phyloP scores from a whole-genome alignment of 257 asterid species.

The Capsicum baccatum region DNA sequence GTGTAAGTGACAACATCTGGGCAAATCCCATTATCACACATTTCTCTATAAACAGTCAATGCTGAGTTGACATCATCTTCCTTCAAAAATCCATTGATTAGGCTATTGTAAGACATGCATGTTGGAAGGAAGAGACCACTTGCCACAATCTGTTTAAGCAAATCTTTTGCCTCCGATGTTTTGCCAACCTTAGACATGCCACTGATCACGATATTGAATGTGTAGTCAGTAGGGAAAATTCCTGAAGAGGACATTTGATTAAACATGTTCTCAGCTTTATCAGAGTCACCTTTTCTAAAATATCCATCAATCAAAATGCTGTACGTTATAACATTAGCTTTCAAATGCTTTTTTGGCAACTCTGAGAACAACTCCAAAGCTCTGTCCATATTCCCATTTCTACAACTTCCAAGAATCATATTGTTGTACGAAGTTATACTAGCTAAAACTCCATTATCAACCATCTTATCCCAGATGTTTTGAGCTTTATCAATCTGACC shows the following conservation, averaged over 20 bases:
- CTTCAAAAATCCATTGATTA: slow-evolving; percentile 77
- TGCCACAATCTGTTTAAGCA: slow-evolving; percentile 51
- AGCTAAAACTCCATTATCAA: slow-evolving; percentile 56
- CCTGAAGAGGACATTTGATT: slow-evolving; percentile 63
- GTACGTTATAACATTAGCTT: slow-evolving; percentile 66
- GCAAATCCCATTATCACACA: slow-evolving; percentile 51
- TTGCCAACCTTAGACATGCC: slow-evolving; percentile 77
- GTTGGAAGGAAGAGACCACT: slow-evolving; percentile 55
- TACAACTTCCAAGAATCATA: slow-evolving; percentile 72
- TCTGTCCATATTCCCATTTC: slow-evolving; percentile 64
- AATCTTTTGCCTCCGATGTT: slow-evolving; percentile 53
- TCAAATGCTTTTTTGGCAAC: slow-evolving; percentile 48
- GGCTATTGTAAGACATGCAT: slow-evolving; percentile 69
- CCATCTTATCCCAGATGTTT: slow-evolving; percentile 65
- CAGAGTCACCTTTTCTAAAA: slow-evolving; percentile 60
- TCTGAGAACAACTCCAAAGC: slow-evolving; percentile 57
- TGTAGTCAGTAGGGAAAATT: slow-evolving; percentile 59
- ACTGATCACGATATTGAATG: slow-evolving; percentile 55
- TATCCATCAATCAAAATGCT: slow-evolving; percentile 74
- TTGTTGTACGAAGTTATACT: slow-evolving; percentile 58
- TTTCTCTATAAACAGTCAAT: slow-evolving; percentile 59
- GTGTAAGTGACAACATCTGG: slow-evolving; percentile 78
- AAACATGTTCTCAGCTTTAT: slow-evolving; percentile 59
- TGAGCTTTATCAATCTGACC: slow-evolving; percentile 63
- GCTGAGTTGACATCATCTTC: slow-evolving; percentile 60